Evolutionary conservation across 148 eudicot species (phyloP), one percentile per base, ranked within the genome.

Genomic region (Camellia sinensis): DNA sequence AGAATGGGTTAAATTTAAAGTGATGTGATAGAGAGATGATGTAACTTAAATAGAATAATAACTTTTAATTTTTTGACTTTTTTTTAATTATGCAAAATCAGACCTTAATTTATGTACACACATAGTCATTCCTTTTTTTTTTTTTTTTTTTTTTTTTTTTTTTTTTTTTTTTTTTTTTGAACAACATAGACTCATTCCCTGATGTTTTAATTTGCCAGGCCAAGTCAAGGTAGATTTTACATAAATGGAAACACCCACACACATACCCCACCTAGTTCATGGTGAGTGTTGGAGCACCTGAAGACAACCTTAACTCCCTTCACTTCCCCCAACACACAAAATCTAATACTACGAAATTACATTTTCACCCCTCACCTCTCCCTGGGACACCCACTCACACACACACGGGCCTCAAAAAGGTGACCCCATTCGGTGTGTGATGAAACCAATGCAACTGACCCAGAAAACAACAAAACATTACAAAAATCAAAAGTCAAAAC

Each of bases 261-360:
- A 21, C 53, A 69, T 9, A 19, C 54, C 43, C 46, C 3, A 1
- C 57, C 74, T 53, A 71, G 48, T 54, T 74, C 78, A 62, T 62
- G 69, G n/a, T 29, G 37, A 50, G 74, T 66, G 74, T 66, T 66
- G 83, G 83, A 43, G 67, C 74, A 59, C 64, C 69, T 66, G 57
- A 64, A 74, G 73, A 80, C 83, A 74, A 80, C 73, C 83, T 66
- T 80, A 66, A 65, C 12, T 71, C 63, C 50, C 48, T 12, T 11
- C 74, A 74, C 83, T 54, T 80, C 41, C 71, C 41, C 57, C 68
- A 29, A 29, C 76, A 79, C 60, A 80, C 22, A 13, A 40, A 59
- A 68, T 50, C 44, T 13, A 19, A 10, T 21, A 22, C 9, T 40
- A 13, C 41, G 52, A 37, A 18, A 44, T 19, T 63, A 15, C 69